Percentiles rank a stretch among this genome's conserved stretches.
These are phyloP conservation scores for Flaveria bidentis DNA, from an alignment of 129 eudicot species.

Conservation along the genomic window DNA sequence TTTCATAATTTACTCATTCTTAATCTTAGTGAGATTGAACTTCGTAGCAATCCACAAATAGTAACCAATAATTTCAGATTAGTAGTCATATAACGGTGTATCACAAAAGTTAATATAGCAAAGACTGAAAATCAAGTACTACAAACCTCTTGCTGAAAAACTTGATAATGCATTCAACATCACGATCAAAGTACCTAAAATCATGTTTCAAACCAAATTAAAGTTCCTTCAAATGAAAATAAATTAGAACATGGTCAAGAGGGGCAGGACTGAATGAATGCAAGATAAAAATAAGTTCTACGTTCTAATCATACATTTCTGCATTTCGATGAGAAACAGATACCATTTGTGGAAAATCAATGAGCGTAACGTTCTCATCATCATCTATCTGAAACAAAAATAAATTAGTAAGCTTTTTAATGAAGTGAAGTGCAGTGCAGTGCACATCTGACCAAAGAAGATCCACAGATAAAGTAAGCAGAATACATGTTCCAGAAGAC, in stretches of 20 bases:
- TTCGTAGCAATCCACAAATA: neutral
- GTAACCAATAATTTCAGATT: neutral
- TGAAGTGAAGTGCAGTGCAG: neutral
- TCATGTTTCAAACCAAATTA: slow-evolving; percentile 4
- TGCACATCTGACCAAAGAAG: neutral
- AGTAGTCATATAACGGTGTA: neutral
- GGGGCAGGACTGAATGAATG: neutral
- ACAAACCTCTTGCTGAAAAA: slow-evolving; percentile 67
- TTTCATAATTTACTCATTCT: neutral
- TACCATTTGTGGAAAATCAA: slow-evolving; percentile 98
- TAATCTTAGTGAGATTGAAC: neutral
- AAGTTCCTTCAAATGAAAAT: neutral
- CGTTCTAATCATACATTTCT: slow-evolving; percentile 55
- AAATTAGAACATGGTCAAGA: slow-evolving; percentile 13
- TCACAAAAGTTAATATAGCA: neutral
- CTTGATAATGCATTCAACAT: slow-evolving; percentile 83
- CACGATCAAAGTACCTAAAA: slow-evolving; percentile 88
- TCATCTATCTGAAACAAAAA: slow-evolving; percentile 72
- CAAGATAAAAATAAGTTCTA: slow-evolving; percentile 9
- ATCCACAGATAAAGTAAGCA: neutral
- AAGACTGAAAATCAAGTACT: neutral
- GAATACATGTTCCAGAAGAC: too few species aligned
- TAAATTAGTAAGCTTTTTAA: neutral
- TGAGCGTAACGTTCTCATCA: slow-evolving; percentile 83
- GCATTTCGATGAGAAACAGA: slow-evolving; percentile 93